Percentiles rank a stretch among this genome's conserved stretches.
Evolutionary conservation across 1,139 yeast genomes (phyloP).

Genomic region (Spencermartinsiella ligniputridi): DNA sequence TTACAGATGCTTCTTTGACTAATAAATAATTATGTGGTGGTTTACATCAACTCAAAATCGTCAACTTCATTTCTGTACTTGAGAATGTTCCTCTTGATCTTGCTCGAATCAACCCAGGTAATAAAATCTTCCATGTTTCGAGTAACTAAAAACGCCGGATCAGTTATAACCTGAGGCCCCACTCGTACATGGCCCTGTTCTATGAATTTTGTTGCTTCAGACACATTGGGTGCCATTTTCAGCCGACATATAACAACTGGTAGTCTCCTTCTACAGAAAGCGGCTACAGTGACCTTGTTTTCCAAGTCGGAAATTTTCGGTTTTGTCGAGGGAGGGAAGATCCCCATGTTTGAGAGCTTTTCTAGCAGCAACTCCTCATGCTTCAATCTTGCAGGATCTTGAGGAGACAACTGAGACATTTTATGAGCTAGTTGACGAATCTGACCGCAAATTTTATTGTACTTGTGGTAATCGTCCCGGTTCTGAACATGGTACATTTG

Average conservation of each 20-base stretch:
- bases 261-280: conserved; percentile 84
- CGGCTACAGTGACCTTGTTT: conserved; percentile 85
- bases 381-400: conserved; percentile 78
- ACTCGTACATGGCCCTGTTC: conserved; percentile 98
- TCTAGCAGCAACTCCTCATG: conserved; percentile 86
- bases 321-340: conserved; percentile 47
- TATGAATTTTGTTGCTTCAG: conserved; percentile 85
- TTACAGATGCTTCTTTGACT: neutral
- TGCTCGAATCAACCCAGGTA: conserved; percentile 94
- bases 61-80: conserved; percentile 69
- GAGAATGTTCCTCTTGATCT: conserved; percentile 85
- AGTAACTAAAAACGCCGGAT: conserved; percentile 91
- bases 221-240: conserved; percentile 87
- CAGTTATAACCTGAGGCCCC: conserved; percentile 93
- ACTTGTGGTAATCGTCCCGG: conserved; percentile 92
- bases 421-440: conserved; percentile 82
- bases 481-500: conserved; percentile 88
- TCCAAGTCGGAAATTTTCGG: conserved; percentile 92
- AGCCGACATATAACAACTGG: conserved; percentile 94
- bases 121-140: conserved; percentile 88
- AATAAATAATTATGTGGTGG: neutral
- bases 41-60: conserved; percentile 37
- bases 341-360: conserved; percentile 83
- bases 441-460: conserved; percentile 88
- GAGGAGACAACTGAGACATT: conserved; percentile 75